Percentiles rank a stretch among this genome's conserved stretches.
Evolutionary conservation across 2,329 filamentous ascomycete species (phyloP).

Genomic region (Ophiostoma himal-ulmi): DNA sequence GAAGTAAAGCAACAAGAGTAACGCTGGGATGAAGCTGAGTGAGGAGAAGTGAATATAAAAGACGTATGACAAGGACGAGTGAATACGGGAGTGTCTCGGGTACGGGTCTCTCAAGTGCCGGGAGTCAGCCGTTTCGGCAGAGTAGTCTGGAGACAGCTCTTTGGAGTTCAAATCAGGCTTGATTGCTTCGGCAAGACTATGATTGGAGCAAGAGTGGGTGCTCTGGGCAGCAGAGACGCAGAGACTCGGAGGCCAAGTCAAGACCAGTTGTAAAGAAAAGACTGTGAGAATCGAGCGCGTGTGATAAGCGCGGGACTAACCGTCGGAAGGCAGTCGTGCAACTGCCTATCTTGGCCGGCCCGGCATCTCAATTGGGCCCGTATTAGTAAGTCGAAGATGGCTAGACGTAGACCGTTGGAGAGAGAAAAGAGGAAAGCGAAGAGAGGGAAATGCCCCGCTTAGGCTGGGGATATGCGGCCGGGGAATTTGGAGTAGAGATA

Average conservation of each 20-base stretch:
- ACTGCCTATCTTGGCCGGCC: conserved; percentile 16
- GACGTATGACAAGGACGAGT: not conserved
- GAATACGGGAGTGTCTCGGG: not conserved
- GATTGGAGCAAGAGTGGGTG: not conserved
- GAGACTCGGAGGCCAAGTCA: not conserved
- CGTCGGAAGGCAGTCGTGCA: conserved; percentile 6
- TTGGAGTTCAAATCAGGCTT: not conserved
- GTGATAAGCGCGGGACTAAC: conserved; percentile 11
- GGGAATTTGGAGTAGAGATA: not conserved
- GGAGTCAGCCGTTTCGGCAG: not conserved
- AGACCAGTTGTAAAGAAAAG: not conserved
- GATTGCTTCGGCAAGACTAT: conserved; percentile 8
- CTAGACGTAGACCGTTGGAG: not conserved
- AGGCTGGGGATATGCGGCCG: not conserved
- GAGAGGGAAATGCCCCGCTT: not conserved
- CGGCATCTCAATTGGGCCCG: conserved; percentile 4
- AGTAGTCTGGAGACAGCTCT: not conserved
- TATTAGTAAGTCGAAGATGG: not conserved
- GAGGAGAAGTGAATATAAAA: not conserved
- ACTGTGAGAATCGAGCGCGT: not conserved
- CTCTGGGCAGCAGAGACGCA: not conserved
- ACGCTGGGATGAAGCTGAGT: not conserved
- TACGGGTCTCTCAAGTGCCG: not conserved
- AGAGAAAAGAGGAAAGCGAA: not conserved
- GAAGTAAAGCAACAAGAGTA: not conserved